Base-by-base conservation (phyloP, 2,329 filamentous ascomycete species). In the Diaporthe helianthi region DNA sequence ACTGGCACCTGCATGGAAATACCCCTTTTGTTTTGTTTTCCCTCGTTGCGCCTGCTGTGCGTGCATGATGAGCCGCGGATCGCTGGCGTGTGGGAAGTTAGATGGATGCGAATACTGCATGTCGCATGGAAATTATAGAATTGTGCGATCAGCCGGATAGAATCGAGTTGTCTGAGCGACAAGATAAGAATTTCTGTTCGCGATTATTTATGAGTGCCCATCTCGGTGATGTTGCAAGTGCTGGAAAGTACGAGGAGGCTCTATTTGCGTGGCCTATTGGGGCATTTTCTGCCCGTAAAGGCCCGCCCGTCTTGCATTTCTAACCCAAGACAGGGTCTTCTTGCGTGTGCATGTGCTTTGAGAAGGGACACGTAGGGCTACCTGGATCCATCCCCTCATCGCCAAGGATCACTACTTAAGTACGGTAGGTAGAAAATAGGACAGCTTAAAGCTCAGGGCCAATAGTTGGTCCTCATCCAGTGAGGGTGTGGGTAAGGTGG, bases 1-100 rank as follows among this genome's bases (percentile, higher is more conserved):
- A 66, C 47, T 49, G 58, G 69, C 49, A 66, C 47, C 51, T 61
- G 67, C 49, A 52, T 64, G 53, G 54, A 60, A 69, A 69, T 66
- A 69, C 66, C 63, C 68, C 53, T 54, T 49, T 63, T 41, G 46
- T 63, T 46, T 67, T 66, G 36, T 60, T 36, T 38, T 44, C 5
- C 12, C 8, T 47, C n/a, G 24, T 53, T n/a, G 53, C 29, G 17
- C 52, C 24, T 49, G 47, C 24, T 60, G 54, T 19, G 51, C 51
- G 51, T 44, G 51, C 51, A 26, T 54, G 54, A 60, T 60, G 24
- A 44, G 54, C 9, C 22, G 4, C n/a, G 44, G 44, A 36, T 44
- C 24, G 19, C 29, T 24, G 58, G 58, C 44, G 58, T 13, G 58
- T 36, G 29, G 44, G 29, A 26, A 26, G 13, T 31, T 33, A 44